These are phyloP conservation scores for Epichloe sp. DNA, from an alignment of 2,329 filamentous ascomycete genomes.

Conservation along the genomic window DNA sequence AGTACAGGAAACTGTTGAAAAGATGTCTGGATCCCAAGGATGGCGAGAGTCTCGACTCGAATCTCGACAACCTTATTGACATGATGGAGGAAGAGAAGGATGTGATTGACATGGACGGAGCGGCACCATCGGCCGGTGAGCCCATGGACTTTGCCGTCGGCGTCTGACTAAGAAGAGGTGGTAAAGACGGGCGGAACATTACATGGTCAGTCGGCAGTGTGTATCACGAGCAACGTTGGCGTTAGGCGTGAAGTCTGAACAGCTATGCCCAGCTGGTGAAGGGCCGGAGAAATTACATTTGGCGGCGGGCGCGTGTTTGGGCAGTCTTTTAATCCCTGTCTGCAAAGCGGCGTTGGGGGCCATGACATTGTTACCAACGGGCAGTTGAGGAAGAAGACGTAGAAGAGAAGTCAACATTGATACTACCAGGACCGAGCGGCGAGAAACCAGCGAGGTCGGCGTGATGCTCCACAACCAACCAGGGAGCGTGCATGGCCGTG, in stretches of 20 bases:
- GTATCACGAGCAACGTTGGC: not conserved
- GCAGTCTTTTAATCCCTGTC: not conserved
- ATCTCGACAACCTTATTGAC: slow-evolving; percentile 45
- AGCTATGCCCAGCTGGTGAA: slow-evolving; percentile 1
- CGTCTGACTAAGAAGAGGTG: not conserved
- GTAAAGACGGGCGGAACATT: too few species aligned
- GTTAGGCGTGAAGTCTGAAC: not conserved
- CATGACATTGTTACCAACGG: not conserved
- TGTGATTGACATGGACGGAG: slow-evolving; percentile 24
- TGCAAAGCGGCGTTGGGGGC: not conserved
- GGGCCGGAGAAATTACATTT: not conserved
- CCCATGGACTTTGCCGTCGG: slow-evolving; percentile 16
- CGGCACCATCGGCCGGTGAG: slow-evolving; percentile 15
- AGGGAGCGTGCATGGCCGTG: too few species aligned
- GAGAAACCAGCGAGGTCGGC: too few species aligned
- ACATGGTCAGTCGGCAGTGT: not conserved
- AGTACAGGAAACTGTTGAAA: slow-evolving; percentile 57
- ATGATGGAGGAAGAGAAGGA: slow-evolving; percentile 51
- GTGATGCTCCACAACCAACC: too few species aligned
- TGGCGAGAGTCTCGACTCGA: slow-evolving; percentile 53
- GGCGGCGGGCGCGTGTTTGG: not conserved
- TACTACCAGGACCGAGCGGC: too few species aligned
- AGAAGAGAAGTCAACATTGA: too few species aligned
- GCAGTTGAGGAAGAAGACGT: too few species aligned
- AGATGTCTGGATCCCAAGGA: slow-evolving; percentile 56